These are phyloP conservation scores for Coniochaeta hoffmannii DNA, from an alignment of 2,329 filamentous ascomycete species.

Conservation along the genomic window DNA sequence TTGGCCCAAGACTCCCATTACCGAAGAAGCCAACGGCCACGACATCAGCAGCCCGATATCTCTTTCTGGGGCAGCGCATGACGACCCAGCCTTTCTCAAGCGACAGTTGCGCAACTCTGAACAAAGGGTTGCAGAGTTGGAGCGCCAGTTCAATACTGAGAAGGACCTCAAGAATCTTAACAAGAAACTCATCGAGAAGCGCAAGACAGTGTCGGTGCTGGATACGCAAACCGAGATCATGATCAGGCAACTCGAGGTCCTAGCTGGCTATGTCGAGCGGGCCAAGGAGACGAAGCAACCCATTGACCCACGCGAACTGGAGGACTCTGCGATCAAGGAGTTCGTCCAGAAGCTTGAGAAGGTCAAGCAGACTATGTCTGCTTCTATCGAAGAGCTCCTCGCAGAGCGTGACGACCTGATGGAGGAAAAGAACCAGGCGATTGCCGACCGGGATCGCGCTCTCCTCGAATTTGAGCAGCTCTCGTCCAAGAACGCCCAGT, in stretches of 20 bases:
- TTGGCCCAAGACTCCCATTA: constrained; percentile 61
- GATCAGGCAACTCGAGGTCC: constrained; percentile 81
- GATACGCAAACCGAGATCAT: constrained; percentile 95
- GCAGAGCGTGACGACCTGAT: constrained; percentile 72
- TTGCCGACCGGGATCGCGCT: constrained; percentile 83
- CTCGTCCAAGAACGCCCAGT: constrained; percentile 87
- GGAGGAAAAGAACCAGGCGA: constrained; percentile 76
- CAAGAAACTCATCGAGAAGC: constrained; percentile 82
- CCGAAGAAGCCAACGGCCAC: constrained; percentile 44
- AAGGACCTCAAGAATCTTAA: constrained; percentile 69
- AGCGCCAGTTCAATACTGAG: constrained; percentile 63
- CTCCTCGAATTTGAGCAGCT: constrained; percentile 94
- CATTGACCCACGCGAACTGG: constrained; percentile 73
- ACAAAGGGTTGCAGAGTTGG: constrained; percentile 78
- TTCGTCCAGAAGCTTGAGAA: constrained; percentile 69
- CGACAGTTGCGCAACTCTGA: constrained; percentile 76
- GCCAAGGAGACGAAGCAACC: constrained; percentile 78
- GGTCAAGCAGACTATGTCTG: constrained; percentile 51
- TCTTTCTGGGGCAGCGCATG: constrained; percentile 42
- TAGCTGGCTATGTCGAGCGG: constrained; percentile 80
- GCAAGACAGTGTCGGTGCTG: constrained; percentile 89
- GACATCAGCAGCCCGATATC: constrained; percentile 69
- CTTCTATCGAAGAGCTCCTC: constrained; percentile 51
- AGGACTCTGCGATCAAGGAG: constrained; percentile 85
- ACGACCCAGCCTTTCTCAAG: constrained; percentile 62